Conservation (phyloP, 169 alveolate genomes). For the Amoebophrya sp. region DNA sequence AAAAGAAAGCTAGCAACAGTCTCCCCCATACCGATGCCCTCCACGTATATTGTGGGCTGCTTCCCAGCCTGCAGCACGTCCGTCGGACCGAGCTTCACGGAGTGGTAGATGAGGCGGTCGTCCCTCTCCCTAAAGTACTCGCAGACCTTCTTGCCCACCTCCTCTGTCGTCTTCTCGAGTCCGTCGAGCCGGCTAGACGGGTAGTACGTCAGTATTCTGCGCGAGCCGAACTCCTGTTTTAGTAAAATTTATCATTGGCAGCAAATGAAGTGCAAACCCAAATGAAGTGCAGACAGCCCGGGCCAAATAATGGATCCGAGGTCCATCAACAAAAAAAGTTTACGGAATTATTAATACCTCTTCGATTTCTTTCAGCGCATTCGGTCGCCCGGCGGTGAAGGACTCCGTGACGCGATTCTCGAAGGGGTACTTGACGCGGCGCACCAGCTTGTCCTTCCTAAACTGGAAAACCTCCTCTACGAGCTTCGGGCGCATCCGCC, state of each 20-base stretch:
- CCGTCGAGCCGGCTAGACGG: neutral
- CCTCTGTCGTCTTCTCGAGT: neutral
- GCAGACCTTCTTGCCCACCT: neutral
- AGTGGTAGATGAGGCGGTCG: neutral
- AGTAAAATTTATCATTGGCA: no score
- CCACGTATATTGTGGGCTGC: neutral
- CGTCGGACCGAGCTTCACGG: neutral
- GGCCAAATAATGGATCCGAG: neutral
- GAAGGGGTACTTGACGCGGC: neutral
- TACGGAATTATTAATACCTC: neutral
- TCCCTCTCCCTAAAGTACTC: slow-evolving; percentile 2
- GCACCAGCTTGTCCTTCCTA: neutral
- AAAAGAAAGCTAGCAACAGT: neutral
- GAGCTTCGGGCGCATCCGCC: neutral
- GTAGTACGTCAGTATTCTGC: neutral
- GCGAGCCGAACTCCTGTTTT: neutral
- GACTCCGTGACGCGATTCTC: neutral
- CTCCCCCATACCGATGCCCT: neutral
- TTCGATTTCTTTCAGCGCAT: slow-evolving; percentile 3
- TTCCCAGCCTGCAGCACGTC: neutral
- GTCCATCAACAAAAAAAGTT: neutral
- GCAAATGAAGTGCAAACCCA: neutral
- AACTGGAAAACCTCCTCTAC: neutral
- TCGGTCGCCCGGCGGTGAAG: neutral
- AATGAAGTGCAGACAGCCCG: neutral